Conservation (phyloP, 2,329 filamentous ascomycete species). For the Bipolaris zeicola region DNA sequence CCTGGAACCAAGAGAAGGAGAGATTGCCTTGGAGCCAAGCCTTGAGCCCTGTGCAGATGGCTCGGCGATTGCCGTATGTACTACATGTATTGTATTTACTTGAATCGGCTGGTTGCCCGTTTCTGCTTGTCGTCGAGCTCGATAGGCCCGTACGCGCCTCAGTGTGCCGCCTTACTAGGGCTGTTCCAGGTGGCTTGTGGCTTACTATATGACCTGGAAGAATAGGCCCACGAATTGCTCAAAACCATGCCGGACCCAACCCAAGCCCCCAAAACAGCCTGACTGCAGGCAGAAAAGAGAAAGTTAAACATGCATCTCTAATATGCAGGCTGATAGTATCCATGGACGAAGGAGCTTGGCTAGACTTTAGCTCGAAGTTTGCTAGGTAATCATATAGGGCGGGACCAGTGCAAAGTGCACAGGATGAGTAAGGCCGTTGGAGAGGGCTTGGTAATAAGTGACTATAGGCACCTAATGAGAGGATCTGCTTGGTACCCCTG, state of each 20-base stretch:
- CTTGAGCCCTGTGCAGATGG: not conserved
- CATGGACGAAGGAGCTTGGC: not conserved
- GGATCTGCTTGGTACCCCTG: slow-evolving; percentile 9
- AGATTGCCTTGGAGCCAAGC: not conserved
- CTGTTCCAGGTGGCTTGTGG: slow-evolving; percentile 1
- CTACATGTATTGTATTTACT: not conserved
- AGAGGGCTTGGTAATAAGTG: slow-evolving; percentile 7
- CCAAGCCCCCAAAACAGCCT: not conserved
- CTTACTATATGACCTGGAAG: not conserved
- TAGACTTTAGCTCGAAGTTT: not conserved
- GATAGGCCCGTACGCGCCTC: not conserved
- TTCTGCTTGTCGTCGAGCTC: not conserved
- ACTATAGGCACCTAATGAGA: not conserved
- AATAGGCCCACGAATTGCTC: not conserved
- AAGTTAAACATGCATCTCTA: not conserved
- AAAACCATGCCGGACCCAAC: not conserved
- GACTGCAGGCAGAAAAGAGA: too few relatives aligned
- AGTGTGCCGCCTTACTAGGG: not conserved
- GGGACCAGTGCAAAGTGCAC: not conserved
- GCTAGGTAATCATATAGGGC: not conserved
- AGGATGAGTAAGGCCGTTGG: slow-evolving; percentile 10
- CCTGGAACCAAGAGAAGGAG: slow-evolving; percentile 8
- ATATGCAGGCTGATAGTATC: not conserved
- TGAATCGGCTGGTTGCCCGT: not conserved
- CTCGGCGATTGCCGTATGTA: not conserved